Evolutionary conservation across 495 filamentous ascomycete genomes (phyloP), one percentile per base, ranked within the genome.

Genomic region (Aspergillus taichungensis): DNA sequence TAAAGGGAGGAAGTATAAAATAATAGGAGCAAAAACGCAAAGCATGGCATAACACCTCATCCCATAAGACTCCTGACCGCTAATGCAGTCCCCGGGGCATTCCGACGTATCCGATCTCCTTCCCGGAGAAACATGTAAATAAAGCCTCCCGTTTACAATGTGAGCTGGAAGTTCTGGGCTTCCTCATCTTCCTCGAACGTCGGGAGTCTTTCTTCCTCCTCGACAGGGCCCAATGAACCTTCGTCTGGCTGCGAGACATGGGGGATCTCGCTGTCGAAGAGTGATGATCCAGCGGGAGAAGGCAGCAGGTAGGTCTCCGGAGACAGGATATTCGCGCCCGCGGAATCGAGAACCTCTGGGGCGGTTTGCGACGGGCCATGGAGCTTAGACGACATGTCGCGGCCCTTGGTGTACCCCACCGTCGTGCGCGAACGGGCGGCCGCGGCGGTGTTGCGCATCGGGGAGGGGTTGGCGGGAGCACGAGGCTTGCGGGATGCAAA

Each of bases 351-450:
- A 36, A 49, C 47, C 34, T 59, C 52, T 2, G 45, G 40, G 28
- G 51, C 36, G 5, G 38, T 47, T 2, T 46, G 24, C 13, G 43
- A 28, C 12, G 60, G 62, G 38, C 63, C 63, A 34, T 62, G 60
- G 50, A 79, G 46, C 5, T 55, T 65, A 8, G 69, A 65, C 6
- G 82, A 82, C 10, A 81, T 74, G 11, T 71, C 73, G 11, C 88
- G 75, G 27, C 89, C 87, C 56, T 83, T 86, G 41, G 78, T 80
- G 57, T 89, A 91, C 6, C 88, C 88, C 27, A 95, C 64, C 0
- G 89, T 94, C 37, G 77, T 84, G 42, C 78, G 76, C 9, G 88
- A 90, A 8, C 73, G 76, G n/a, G 67, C 72, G 6, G 69, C 72
- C 13, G 85, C 83, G 6, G 82, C 79, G 4, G 77, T 66, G 52